phyloP scores from a whole-genome alignment of 805 yeast genomes.

The Kuraishia molischiana region DNA sequence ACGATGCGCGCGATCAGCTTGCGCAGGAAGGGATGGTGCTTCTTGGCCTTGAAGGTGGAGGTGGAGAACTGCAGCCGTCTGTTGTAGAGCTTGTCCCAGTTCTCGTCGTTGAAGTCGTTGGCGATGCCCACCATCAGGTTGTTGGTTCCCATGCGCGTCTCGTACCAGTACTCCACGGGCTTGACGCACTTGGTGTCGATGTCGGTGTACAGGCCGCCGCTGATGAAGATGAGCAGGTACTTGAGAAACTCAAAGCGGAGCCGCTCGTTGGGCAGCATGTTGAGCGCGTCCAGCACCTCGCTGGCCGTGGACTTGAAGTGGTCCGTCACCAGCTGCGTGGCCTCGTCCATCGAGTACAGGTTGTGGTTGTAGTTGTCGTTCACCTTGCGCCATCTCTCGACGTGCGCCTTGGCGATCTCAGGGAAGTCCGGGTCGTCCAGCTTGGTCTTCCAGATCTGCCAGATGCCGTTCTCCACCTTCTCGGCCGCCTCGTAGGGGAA shows the following conservation, averaged over 20 bases:
- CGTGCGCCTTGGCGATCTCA: slow-evolving; percentile 16
- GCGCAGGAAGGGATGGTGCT: slow-evolving; percentile 24
- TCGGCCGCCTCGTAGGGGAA: slow-evolving; percentile 18
- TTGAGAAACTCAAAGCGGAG: slow-evolving; percentile 45
- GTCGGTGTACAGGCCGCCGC: slow-evolving; percentile 57
- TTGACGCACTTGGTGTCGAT: slow-evolving; percentile 47
- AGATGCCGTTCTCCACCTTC: slow-evolving; percentile 18
- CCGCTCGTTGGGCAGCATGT: slow-evolving; percentile 39
- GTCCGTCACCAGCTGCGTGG: slow-evolving; percentile 11
- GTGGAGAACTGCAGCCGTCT: slow-evolving; percentile 19
- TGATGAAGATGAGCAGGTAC: slow-evolving; percentile 37
- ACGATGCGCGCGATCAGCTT: slow-evolving; percentile 21
- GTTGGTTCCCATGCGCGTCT: slow-evolving; percentile 9
- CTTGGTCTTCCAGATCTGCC: slow-evolving; percentile 11
- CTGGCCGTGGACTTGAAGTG: slow-evolving; percentile 27
- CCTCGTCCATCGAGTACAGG: slow-evolving; percentile 16
- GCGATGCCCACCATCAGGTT: slow-evolving; percentile 19
- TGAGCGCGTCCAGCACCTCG: slow-evolving; percentile 40
- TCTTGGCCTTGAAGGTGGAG: slow-evolving; percentile 17
- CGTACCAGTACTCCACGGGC: slow-evolving; percentile 26
- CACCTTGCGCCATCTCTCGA: slow-evolving; percentile 22
- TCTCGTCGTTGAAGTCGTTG: slow-evolving; percentile 19
- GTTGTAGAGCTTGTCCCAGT: slow-evolving; percentile 21
- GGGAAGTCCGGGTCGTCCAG: slow-evolving; percentile 18
- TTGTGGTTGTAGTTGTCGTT: slow-evolving; percentile 21